Evolutionary conservation across 1,284 basidiomycete species (phyloP), one percentile per base, ranked within the genome.

Genomic region (Porogramme epimiltina): DNA sequence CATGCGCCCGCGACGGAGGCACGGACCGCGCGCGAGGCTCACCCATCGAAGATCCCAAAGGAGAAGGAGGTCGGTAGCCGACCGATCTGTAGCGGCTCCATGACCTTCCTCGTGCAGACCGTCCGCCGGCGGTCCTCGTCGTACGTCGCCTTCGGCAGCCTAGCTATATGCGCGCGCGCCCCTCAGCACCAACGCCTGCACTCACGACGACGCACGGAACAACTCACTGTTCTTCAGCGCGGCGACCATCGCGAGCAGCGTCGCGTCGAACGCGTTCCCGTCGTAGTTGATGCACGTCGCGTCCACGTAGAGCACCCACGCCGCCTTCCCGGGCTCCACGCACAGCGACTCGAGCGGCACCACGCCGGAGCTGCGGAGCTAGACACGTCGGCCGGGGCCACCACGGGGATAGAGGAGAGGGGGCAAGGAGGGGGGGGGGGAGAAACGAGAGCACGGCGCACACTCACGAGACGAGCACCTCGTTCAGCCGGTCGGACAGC

Each of bases 261-360:
- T 82, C 0, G 95, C 93, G 59, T 99, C 96, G 58, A 97, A 91
- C 1, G 83, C 89, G 65, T 98, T 98, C 9, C 96, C 96, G 68
- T 99, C 95, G 63, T 95, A 96, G 72, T 96, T 98, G 62, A 99
- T 90, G 70, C 95, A 98, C 4, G 89, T 91, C 25, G 93, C 84
- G 59, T 99, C 96, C 58, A 98, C 79, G 69, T 98, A 98, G 16
- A 99, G 76, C 22, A 89, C 87, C 94, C 95, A 99, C 0, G 79
- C 94, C 0, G 92, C 80, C 68, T 89, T 91, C 3, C 84, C 86
- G 0, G 84, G 80, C 18, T 89, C 78, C 47, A 99, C 97, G 63
- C 87, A 88, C 1, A 99, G 79, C 0, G 85, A 82, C 0, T 77
- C 68, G 1, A 86, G 78, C 0, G 89, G 74, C 0, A 99, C 57